Evolutionary conservation across 768 basidiomycete species (phyloP).

Genomic region (Macrolepiota albuminosa): DNA sequence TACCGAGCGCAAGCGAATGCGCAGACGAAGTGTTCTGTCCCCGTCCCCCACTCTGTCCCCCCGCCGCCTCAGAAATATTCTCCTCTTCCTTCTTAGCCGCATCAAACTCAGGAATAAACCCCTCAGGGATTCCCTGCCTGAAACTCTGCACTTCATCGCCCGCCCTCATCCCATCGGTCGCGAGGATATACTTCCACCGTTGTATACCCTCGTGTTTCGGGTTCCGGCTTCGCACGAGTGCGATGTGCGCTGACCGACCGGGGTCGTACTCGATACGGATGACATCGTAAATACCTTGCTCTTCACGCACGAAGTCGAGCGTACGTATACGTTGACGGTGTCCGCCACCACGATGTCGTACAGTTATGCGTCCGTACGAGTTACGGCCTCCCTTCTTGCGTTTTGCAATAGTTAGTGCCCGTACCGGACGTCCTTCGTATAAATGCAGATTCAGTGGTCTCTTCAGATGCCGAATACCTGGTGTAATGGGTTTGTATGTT

Average conservation of each 20-base stretch:
- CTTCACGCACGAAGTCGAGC: constrained; percentile 80
- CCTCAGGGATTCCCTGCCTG: constrained; percentile 74
- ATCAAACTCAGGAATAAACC: constrained; percentile 56
- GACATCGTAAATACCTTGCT: constrained; percentile 81
- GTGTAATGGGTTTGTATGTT: constrained; percentile 86
- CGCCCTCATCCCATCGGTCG: constrained; percentile 83
- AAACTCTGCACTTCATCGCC: constrained; percentile 89
- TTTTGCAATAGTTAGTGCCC: constrained; percentile 74
- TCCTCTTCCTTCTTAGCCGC: constrained; percentile 15
- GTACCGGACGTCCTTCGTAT: constrained; percentile 81
- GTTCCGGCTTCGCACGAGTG: constrained; percentile 69
- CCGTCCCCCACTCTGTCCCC: constrained; percentile 8
- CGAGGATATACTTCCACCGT: constrained; percentile 88
- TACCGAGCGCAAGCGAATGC: constrained; percentile 72
- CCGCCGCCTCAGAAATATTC: constrained; percentile 11
- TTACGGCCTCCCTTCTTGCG: constrained; percentile 89
- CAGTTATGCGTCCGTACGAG: constrained; percentile 76
- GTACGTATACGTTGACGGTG: constrained; percentile 82
- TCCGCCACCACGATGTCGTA: constrained; percentile 87
- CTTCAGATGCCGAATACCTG: constrained; percentile 80
- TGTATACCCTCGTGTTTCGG: constrained; percentile 44
- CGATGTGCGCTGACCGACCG: constrained; percentile 90
- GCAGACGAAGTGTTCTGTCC: constrained; percentile 29
- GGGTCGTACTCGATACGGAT: constrained; percentile 97
- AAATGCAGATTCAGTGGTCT: constrained; percentile 81